Conservation (phyloP, 78 protist genomes). For the Monosiga brevicollis region DNA sequence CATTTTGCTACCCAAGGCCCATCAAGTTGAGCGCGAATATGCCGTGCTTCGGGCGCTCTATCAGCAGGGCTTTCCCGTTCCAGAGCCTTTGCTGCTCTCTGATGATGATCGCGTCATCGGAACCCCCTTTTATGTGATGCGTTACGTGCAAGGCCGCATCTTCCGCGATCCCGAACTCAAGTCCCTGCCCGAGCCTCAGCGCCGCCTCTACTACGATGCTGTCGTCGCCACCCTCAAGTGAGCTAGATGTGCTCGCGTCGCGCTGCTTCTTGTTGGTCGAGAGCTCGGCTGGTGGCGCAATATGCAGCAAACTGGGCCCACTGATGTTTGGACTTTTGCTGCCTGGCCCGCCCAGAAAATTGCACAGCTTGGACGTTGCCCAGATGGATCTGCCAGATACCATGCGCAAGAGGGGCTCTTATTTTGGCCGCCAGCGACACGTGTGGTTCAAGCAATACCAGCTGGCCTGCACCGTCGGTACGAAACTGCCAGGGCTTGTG, state of each 20-base stretch:
- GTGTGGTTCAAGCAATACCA: background rate
- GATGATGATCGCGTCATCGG: conserved; percentile 43
- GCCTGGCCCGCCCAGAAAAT: no score
- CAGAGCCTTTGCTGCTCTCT: conserved; percentile 17
- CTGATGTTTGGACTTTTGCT: no score
- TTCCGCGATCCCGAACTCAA: conserved; percentile 12
- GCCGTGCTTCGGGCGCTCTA: conserved; percentile 4
- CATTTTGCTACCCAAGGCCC: conserved; percentile 46
- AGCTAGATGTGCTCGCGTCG: no score
- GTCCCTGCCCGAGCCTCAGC: background rate
- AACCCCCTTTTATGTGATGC: conserved; percentile 44
- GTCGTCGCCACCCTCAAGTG: background rate
- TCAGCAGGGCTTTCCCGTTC: conserved; percentile 37
- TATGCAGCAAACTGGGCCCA: no score
- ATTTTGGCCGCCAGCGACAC: background rate
- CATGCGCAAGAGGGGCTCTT: no score
- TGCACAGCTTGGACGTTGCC: no score
- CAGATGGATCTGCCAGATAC: no score
- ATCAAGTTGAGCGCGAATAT: conserved; percentile 48
- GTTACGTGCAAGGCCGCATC: conserved; percentile 32
- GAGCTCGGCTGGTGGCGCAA: no score
- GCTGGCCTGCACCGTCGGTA: no score
- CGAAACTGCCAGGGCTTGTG: no score
- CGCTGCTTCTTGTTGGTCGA: no score
- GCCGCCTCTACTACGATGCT: background rate